phyloP scores from a whole-genome alignment of 345 rosid genomes.

The Lepidium didymum region DNA sequence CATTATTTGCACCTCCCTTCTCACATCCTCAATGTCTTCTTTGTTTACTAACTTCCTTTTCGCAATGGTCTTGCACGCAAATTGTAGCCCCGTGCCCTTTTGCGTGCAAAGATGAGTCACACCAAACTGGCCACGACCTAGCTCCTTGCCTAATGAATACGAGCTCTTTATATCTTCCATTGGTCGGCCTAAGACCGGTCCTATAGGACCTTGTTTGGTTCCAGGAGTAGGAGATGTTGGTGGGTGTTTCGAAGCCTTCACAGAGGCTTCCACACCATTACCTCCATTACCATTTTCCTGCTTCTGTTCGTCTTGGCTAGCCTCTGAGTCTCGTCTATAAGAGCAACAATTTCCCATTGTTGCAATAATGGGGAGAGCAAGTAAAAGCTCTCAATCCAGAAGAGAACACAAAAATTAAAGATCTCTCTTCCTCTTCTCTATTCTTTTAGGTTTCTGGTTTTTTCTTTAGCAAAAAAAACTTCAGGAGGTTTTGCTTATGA shows the following conservation, averaged over 20 bases:
- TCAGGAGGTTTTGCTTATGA: conserved; percentile 11
- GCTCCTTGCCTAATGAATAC: conserved; percentile 71
- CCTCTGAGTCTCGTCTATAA: conserved; percentile 32
- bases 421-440: conserved; percentile 17
- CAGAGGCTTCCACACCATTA: not conserved
- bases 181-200: conserved; percentile 78
- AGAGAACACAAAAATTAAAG: conserved; percentile 3
- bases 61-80: conserved; percentile 89
- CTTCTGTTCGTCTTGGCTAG: conserved; percentile 20
- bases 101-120: conserved; percentile 77
- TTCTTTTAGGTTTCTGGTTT: conserved; percentile 17
- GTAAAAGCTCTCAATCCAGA: conserved; percentile 9
- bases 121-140: conserved; percentile 91
- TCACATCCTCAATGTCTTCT: conserved; percentile 88
- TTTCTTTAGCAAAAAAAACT: conserved; percentile 23
- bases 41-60: conserved; percentile 78
- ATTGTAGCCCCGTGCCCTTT: conserved; percentile 63
- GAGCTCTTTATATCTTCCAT: conserved; percentile 80
- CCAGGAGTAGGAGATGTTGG: conserved; percentile 29
- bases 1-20: conserved; percentile 94
- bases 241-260: conserved; percentile 14
- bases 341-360: conserved; percentile 81
- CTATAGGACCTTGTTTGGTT: conserved; percentile 42
- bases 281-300: conserved; percentile 25
- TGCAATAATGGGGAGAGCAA: conserved; percentile 27